Base-by-base conservation (phyloP, 768 basidiomycete genomes). In the Xerocomus spinulosus region DNA sequence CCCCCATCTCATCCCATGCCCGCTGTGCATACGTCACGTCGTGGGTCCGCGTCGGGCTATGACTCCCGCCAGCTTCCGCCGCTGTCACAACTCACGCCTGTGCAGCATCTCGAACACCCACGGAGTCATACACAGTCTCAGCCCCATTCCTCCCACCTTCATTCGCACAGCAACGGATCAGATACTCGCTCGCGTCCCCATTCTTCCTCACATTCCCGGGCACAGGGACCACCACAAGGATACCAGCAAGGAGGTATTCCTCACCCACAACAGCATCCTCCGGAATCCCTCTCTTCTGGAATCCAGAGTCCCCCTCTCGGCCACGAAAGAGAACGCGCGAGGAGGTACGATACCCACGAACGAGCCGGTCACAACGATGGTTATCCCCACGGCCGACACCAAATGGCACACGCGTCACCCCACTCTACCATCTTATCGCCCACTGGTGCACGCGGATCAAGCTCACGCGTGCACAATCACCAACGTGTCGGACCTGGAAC, bases 401-500 rank as follows among this genome's bases (percentile, higher is more conserved):
- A 56, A 43, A 72, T 59, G 58, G 39, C 57, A 5, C 70, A 62
- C 42, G 44, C 57, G 35, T 72, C 69, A 36, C 61, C 65, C 25
- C 63, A 72, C 15, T 62, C 68, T 5, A 63, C 70, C 41, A 42
- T 67, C 50, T 36, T 64, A 51, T 66, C 65, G 39, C 69, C 73
- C 25, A 64, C 68, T n/a, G 57, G 54, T 41, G 48, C 61, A 52
- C 66, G 68, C 56, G 62, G 64, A 59, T 62, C 61, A 51, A 61
- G 70, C 45, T 52, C 67, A 51, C 75, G 76, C 57, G 63, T 74
- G 39, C 86, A 86, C 62, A 73, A 73, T 50, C 84, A 86, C 65
- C 84, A 85, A 63, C 81, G 82, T 46, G 59, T 82, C 56, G 83
- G 82, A 7, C 82, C 83, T 33, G 82, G 74, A 3, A 72, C 79